Conservation (phyloP, 495 filamentous ascomycete genomes). For the Poronia punctata region DNA sequence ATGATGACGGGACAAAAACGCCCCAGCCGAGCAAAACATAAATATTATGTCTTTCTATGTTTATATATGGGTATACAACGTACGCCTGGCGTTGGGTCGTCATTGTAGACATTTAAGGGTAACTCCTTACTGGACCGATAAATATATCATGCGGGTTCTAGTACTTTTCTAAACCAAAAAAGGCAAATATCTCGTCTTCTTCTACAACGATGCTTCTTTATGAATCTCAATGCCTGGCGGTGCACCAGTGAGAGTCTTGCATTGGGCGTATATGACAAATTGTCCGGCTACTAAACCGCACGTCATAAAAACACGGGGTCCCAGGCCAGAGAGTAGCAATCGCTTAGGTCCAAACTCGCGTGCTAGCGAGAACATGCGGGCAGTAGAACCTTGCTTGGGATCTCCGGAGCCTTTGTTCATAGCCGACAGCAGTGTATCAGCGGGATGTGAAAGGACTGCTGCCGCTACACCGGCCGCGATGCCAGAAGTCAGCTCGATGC, state of each 20-base stretch:
- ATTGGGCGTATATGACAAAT: slow-evolving; percentile 34
- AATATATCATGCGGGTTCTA: too few relatives aligned
- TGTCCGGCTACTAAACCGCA: slow-evolving; percentile 30
- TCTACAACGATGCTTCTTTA: slow-evolving; percentile 20
- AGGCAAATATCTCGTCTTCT: not conserved
- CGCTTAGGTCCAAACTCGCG: slow-evolving; percentile 28
- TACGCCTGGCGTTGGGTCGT: too few relatives aligned
- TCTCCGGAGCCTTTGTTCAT: slow-evolving; percentile 67
- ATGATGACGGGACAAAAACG: too few relatives aligned
- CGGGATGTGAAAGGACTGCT: slow-evolving; percentile 78
- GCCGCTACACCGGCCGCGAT: slow-evolving; percentile 83
- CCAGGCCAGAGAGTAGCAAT: slow-evolving; percentile 24
- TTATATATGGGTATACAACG: too few relatives aligned
- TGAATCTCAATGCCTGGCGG: slow-evolving; percentile 30
- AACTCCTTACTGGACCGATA: too few relatives aligned
- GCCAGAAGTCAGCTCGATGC: slow-evolving; percentile 74
- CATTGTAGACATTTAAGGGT: too few relatives aligned
- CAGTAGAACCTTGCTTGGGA: slow-evolving; percentile 23
- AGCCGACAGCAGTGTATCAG: slow-evolving; percentile 84
- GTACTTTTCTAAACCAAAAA: too few relatives aligned
- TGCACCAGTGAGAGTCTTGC: slow-evolving; percentile 28
- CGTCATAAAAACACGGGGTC: slow-evolving; percentile 31
- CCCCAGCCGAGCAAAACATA: too few relatives aligned
- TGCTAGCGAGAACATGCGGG: slow-evolving; percentile 29
- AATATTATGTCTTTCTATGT: too few relatives aligned